A percentile compares a stretch with the other conserved stretches of the same genome.
These are phyloP conservation scores for Brassica incana DNA, from an alignment of 345 rosid genomes.

Conservation along the genomic window DNA sequence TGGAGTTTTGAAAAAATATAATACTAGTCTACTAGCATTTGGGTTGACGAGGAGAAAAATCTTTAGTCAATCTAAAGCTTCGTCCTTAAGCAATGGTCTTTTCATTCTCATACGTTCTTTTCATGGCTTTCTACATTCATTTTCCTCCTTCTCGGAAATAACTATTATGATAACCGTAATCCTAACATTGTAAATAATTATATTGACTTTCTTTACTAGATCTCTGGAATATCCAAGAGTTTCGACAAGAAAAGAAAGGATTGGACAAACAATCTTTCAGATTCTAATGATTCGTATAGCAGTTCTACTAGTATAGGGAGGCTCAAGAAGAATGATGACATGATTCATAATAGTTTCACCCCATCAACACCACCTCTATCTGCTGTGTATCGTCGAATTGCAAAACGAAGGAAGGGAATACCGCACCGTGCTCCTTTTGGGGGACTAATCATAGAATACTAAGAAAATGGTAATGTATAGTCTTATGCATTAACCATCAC, in stretches of 20 bases:
- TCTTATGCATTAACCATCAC: constrained; percentile 28
- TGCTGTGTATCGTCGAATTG: constrained; percentile 45
- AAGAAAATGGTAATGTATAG: constrained; percentile 35
- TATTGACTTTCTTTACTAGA: constrained; percentile 35
- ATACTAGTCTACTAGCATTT: constrained; percentile 10
- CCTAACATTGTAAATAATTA: neutral
- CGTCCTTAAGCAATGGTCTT: constrained; percentile 20
- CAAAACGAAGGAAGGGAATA: constrained; percentile 89
- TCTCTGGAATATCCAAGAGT: constrained; percentile 64
- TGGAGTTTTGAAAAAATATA: constrained; percentile 9
- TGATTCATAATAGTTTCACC: constrained; percentile 52
- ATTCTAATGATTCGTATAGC: constrained; percentile 79
- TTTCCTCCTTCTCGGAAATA: neutral
- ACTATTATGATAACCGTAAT: constrained; percentile 2
- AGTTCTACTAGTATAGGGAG: constrained; percentile 55
- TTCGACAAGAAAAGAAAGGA: constrained; percentile 52
- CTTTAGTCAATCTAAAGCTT: constrained; percentile 32
- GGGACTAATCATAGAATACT: constrained; percentile 77
- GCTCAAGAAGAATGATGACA: constrained; percentile 41
- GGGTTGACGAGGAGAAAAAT: constrained; percentile 32
- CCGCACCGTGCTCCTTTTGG: constrained; percentile 95
- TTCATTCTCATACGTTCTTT: neutral
- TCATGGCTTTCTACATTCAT: constrained; percentile 12
- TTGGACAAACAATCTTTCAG: constrained; percentile 46
- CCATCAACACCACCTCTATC: constrained; percentile 90